Percentiles rank a stretch among this genome's conserved stretches.
Conservation (phyloP, 73 alveolate genomes). For the Tetrahymena malaccensis region DNA sequence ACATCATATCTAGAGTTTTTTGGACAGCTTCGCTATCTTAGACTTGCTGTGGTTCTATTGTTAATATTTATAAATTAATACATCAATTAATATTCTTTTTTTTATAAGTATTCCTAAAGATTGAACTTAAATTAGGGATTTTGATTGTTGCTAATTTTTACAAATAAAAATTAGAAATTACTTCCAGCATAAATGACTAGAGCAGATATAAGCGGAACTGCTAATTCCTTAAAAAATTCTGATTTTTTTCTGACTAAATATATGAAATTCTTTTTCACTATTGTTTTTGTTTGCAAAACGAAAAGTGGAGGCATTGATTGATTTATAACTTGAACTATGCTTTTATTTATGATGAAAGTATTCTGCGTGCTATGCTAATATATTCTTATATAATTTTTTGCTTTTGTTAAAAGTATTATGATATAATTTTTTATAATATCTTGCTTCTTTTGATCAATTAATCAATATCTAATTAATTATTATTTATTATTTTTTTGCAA, state of each 20-base stretch:
- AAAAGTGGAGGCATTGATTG: background rate
- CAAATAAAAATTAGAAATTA: background rate
- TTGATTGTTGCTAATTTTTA: background rate
- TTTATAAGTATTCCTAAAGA: background rate
- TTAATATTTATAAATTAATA: background rate
- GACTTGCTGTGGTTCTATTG: background rate
- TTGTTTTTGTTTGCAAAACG: background rate
- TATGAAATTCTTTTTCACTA: background rate
- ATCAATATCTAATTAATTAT: too few relatives aligned
- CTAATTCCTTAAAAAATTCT: background rate
- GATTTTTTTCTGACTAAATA: background rate
- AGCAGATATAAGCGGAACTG: background rate
- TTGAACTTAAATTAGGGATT: background rate
- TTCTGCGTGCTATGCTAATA: background rate
- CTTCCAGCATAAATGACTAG: background rate
- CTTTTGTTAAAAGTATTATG: too few relatives aligned
- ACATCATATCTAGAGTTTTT: background rate
- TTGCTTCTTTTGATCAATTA: background rate
- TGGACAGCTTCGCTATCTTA: background rate
- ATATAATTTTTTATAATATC: background rate
- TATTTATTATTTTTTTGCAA: too few relatives aligned
- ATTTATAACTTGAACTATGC: too few relatives aligned
- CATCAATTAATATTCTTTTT: background rate
- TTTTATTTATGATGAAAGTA: too few relatives aligned
- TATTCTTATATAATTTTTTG: background rate